phyloP scores from a whole-genome alignment of 129 eudicot species.

The Solidago caesia region DNA sequence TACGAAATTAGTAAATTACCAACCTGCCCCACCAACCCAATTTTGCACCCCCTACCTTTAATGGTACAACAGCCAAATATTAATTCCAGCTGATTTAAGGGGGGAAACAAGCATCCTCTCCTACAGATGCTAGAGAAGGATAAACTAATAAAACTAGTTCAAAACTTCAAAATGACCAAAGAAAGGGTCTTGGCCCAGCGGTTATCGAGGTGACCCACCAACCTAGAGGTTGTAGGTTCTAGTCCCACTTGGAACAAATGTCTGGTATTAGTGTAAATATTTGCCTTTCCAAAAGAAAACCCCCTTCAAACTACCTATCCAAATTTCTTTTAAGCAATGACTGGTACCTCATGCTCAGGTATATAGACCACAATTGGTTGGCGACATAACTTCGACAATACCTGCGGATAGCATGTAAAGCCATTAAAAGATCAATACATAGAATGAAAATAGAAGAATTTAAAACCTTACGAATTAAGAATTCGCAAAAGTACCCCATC shows the following conservation, averaged over 20 bases:
- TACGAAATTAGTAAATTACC: neutral
- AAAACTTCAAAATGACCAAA: too few species aligned
- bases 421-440: neutral
- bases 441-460: neutral
- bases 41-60: neutral
- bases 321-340: conserved; percentile 7
- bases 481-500: conserved; percentile 8
- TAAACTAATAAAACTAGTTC: neutral
- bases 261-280: too few species aligned
- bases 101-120: neutral
- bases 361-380: conserved; percentile 89
- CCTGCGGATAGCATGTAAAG: conserved; percentile 40
- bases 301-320: neutral
- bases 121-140: neutral
- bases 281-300: too few species aligned
- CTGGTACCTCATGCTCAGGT: conserved; percentile 78
- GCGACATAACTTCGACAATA: conserved; percentile 81
- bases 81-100: neutral
- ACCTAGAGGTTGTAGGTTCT: too few species aligned
- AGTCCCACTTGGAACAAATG: too few species aligned
- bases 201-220: too few species aligned
- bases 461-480: neutral
- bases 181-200: too few species aligned
- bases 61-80: neutral
- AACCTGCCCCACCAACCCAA: neutral